A percentile compares a stretch with the other conserved stretches of the same genome.
Conservation (phyloP, 2,329 filamentous ascomycete genomes). For the Atkinsonella hypoxylon region DNA sequence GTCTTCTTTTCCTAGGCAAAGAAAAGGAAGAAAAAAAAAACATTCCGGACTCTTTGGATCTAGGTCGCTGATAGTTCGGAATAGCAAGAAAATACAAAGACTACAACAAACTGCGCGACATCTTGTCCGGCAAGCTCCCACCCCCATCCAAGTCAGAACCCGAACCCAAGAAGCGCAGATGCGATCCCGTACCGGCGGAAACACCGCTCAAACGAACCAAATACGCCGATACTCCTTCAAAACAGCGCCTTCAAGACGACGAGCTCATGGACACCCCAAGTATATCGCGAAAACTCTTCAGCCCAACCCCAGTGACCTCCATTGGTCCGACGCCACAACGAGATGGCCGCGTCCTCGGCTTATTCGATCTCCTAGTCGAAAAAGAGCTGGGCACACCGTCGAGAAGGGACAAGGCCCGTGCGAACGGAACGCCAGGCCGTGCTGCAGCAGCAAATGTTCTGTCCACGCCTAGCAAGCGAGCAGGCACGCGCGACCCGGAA, state of each 20-base stretch:
- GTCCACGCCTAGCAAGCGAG: constrained; percentile 35
- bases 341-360: constrained; percentile 62
- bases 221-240: constrained; percentile 35
- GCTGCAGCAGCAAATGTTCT: constrained; percentile 17
- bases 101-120: constrained; percentile 54
- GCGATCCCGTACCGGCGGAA: constrained; percentile 22
- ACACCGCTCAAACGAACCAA: constrained; percentile 42
- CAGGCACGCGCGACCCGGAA: constrained; percentile 16
- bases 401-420: constrained; percentile 22
- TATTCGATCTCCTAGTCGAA: constrained; percentile 59
- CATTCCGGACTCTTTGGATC: background rate
- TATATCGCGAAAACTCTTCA: constrained; percentile 46
- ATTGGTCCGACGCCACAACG: constrained; percentile 72
- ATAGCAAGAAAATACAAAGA: constrained; percentile 64
- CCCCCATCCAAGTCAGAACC: constrained; percentile 21
- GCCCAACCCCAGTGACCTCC: constrained; percentile 43
- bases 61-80: background rate
- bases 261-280: constrained; percentile 43
- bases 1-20: no score
- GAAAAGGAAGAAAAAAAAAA: background rate
- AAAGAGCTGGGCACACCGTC: constrained; percentile 38
- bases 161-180: constrained; percentile 27
- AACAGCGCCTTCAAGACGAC: constrained; percentile 23
- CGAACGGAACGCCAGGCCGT: constrained; percentile 2
- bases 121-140: constrained; percentile 40